These are phyloP conservation scores for Tulasnella sp. DNA, from an alignment of 768 basidiomycete species.

Conservation along the genomic window DNA sequence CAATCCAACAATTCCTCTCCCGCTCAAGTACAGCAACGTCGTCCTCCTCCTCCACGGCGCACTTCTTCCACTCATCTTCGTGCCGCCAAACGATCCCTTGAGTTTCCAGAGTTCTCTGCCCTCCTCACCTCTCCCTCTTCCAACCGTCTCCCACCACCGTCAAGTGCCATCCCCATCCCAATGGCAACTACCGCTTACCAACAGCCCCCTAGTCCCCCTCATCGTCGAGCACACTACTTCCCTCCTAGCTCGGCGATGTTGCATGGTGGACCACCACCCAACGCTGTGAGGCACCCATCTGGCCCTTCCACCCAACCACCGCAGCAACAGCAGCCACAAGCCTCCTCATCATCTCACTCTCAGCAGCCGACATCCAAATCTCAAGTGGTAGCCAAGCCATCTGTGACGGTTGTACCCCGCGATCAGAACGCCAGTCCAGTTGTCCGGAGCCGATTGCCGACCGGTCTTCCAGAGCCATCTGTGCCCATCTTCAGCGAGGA, in stretches of 20 bases:
- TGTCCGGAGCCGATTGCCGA: conserved; percentile 1
- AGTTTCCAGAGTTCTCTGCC: conserved; percentile 16
- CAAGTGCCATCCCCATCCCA: conserved; percentile 14
- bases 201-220: conserved; percentile 12
- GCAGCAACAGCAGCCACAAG: not conserved
- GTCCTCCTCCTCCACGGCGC: conserved; percentile 12
- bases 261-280: not conserved
- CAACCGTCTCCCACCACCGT: conserved; percentile 1
- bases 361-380: conserved; percentile 3
- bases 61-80: conserved; percentile 6
- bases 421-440: not conserved
- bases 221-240: not conserved
- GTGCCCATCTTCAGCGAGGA: not conserved
- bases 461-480: conserved; percentile 5
- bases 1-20: conserved; percentile 1
- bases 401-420: not conserved
- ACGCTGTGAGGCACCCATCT: not conserved
- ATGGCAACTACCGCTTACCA: conserved; percentile 11
- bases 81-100: conserved; percentile 7
- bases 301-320: conserved; percentile 1
- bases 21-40: conserved; percentile 1
- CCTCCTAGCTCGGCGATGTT: not conserved
- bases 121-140: conserved; percentile 5
- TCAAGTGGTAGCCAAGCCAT: not conserved
- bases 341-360: conserved; percentile 1